phyloP scores from a whole-genome alignment of 2,329 filamentous ascomycete species.

The Colletotrichum liriopes region DNA sequence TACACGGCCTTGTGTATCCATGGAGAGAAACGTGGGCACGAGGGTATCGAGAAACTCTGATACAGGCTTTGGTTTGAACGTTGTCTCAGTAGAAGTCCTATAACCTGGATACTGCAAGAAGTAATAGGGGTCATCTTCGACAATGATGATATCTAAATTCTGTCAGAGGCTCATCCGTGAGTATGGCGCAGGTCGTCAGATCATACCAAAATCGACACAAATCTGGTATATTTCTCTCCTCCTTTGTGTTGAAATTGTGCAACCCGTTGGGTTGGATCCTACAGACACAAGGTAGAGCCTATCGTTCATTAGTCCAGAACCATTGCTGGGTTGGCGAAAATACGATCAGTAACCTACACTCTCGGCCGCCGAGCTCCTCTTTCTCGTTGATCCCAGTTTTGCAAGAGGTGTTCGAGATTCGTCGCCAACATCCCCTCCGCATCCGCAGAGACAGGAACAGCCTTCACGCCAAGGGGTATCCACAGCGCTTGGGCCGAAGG shows the following conservation, averaged over 20 bases:
- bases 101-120: slow-evolving; percentile 57
- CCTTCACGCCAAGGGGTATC: slow-evolving; percentile 49
- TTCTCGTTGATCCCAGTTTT: slow-evolving; percentile 45
- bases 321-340: neutral
- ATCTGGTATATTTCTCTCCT: slow-evolving; percentile 71
- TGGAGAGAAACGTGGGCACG: slow-evolving; percentile 46
- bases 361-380: slow-evolving; percentile 39
- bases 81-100: neutral
- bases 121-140: slow-evolving; percentile 73
- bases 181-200: slow-evolving; percentile 53
- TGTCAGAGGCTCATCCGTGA: neutral
- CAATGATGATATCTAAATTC: slow-evolving; percentile 63
- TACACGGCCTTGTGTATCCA: slow-evolving; percentile 48
- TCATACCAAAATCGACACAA: slow-evolving; percentile 54
- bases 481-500: slow-evolving; percentile 51
- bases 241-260: slow-evolving; percentile 72
- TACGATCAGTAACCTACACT: slow-evolving; percentile 32
- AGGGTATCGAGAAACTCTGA: slow-evolving; percentile 44
- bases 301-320: neutral
- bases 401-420: slow-evolving; percentile 44
- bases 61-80: slow-evolving; percentile 58
- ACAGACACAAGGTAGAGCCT: slow-evolving; percentile 57
- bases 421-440: slow-evolving; percentile 47
- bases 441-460: slow-evolving; percentile 48
- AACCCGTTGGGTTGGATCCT: slow-evolving; percentile 80